These are phyloP conservation scores for Ceratocystis huliohia DNA, from an alignment of 2,329 filamentous ascomycete genomes.

Conservation along the genomic window DNA sequence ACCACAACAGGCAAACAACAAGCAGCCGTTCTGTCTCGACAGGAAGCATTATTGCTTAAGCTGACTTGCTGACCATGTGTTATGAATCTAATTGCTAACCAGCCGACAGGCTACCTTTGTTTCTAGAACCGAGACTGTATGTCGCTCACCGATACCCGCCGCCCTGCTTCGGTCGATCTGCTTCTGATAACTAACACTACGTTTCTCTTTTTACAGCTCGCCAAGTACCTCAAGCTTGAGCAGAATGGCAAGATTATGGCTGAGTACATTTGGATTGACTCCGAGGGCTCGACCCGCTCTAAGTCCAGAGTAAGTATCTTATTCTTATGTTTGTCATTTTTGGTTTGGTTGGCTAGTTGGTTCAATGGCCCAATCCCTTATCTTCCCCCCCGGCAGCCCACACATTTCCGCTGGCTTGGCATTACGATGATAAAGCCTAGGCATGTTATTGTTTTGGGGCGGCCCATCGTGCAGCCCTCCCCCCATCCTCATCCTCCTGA, in stretches of 20 bases:
- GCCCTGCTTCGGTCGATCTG: not conserved
- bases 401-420: constrained; percentile 16
- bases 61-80: not conserved
- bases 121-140: constrained; percentile 19
- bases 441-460: not conserved
- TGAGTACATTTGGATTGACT: constrained; percentile 95
- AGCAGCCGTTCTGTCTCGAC: not conserved
- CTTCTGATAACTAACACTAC: constrained; percentile 6
- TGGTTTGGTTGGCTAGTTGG: too few species aligned
- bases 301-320: constrained; percentile 76
- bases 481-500: too few species aligned
- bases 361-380: constrained; percentile 20
- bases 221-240: constrained; percentile 83
- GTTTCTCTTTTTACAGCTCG: constrained; percentile 45
- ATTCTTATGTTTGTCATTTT: not conserved
- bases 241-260: constrained; percentile 83
- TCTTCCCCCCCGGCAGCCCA: constrained; percentile 21
- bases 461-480: too few species aligned
- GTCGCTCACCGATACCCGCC: not conserved
- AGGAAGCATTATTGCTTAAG: not conserved
- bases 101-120: constrained; percentile 14
- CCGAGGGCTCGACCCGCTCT: constrained; percentile 69
- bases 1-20: not conserved
- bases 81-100: constrained; percentile 14
- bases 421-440: constrained; percentile 15